These are phyloP conservation scores for Astragalus glycyphyllos DNA, from an alignment of 306 rosid species.

Conservation along the genomic window DNA sequence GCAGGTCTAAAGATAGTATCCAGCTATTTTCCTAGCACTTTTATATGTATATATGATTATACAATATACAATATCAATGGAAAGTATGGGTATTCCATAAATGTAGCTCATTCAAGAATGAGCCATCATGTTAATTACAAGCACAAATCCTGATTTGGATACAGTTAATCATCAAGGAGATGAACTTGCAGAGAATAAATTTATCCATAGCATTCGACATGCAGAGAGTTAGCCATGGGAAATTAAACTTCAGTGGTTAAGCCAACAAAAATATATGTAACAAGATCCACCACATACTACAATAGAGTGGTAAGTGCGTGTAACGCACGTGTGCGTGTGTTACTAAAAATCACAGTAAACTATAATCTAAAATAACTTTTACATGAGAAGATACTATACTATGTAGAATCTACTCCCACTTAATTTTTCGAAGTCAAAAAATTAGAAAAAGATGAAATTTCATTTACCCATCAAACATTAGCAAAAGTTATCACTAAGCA, in stretches of 20 bases:
- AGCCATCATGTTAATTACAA: background rate
- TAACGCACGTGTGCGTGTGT: background rate
- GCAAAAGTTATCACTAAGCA: background rate
- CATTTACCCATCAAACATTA: constrained; percentile 10
- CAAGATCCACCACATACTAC: background rate
- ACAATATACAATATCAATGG: background rate
- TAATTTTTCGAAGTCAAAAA: constrained; percentile 1
- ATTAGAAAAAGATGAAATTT: background rate
- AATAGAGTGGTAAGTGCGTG: background rate
- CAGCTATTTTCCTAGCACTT: background rate
- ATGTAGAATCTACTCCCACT: background rate
- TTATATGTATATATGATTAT: background rate
- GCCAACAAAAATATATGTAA: constrained; percentile 12
- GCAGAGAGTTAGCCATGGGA: background rate
- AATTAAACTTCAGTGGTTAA: background rate
- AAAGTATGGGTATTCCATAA: constrained; percentile 2
- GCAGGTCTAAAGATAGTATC: constrained; percentile 28
- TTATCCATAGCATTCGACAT: constrained; percentile 12
- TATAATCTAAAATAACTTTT: background rate
- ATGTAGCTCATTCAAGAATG: background rate
- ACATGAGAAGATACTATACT: background rate
- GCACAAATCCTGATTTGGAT: constrained; percentile 17
- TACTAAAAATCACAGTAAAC: background rate
- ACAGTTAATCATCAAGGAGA: constrained; percentile 13
- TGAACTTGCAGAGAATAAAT: constrained; percentile 20